phyloP scores from a whole-genome alignment of 2,329 filamentous ascomycete species.

The Proliferodiscus dingleyae region DNA sequence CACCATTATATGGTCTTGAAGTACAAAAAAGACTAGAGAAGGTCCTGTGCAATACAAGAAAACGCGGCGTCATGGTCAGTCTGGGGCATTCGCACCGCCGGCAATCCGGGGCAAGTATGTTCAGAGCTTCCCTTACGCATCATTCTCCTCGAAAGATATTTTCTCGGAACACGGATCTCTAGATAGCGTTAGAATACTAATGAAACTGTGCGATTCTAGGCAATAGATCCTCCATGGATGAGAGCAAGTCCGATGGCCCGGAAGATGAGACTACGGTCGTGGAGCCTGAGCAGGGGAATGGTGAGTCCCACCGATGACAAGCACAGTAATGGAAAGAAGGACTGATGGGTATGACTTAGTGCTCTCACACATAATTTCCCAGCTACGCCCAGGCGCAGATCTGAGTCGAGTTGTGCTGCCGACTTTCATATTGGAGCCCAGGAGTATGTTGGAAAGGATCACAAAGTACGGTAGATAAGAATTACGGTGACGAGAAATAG shows the following conservation, averaged over 20 bases:
- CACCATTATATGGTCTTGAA: too few species aligned
- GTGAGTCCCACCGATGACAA: conserved; percentile 45
- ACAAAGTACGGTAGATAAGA: conserved; percentile 68
- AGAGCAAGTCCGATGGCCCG: conserved; percentile 34
- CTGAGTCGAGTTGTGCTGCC: conserved; percentile 90
- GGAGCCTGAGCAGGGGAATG: conserved; percentile 90
- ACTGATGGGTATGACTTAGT: conserved; percentile 49
- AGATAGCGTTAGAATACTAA: background rate
- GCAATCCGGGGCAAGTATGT: conserved; percentile 40
- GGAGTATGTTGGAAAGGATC: conserved; percentile 97
- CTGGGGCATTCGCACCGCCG: conserved; percentile 44
- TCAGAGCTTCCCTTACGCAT: conserved; percentile 3
- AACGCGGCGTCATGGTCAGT: conserved; percentile 32
- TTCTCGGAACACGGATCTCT: background rate
- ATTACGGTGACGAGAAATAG: background rate
- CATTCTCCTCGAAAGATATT: background rate
- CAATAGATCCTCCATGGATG: conserved; percentile 35
- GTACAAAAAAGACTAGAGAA: too few species aligned
- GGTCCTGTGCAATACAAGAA: too few species aligned
- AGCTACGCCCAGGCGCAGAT: conserved; percentile 91
- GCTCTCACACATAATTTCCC: conserved; percentile 93
- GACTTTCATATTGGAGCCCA: conserved; percentile 95
- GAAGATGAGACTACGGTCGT: conserved; percentile 77
- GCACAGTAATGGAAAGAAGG: conserved; percentile 1
- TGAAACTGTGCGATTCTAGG: conserved; percentile 30